A percentile compares a stretch with the other conserved stretches of the same genome.
Conservation (phyloP, 73 alveolate genomes). For the Durusdinium trenchii region DNA sequence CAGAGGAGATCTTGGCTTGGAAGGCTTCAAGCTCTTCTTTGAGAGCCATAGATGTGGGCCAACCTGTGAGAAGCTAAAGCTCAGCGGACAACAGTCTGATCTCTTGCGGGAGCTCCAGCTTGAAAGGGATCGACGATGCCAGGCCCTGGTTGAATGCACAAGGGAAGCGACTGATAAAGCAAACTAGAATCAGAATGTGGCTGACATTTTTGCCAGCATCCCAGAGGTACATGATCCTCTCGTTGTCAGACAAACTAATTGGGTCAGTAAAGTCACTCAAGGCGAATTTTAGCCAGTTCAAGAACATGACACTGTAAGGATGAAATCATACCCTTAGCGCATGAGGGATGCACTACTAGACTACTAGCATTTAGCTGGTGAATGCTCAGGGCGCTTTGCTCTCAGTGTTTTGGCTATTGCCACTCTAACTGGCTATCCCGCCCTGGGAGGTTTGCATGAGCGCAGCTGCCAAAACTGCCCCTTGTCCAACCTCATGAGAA, state of each 20-base stretch:
- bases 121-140: constrained; percentile 76
- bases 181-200: not conserved
- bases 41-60: constrained; percentile 54
- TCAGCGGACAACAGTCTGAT: not conserved
- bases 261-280: too few species aligned
- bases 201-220: too few species aligned
- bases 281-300: too few species aligned
- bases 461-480: constrained; percentile 55
- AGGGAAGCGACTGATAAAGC: not conserved
- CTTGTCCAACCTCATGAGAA: not conserved
- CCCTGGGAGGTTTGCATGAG: constrained; percentile 13
- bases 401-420: not conserved
- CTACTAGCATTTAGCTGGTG: not conserved
- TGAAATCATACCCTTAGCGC: not conserved
- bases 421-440: not conserved
- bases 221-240: too few species aligned
- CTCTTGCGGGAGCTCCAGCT: not conserved
- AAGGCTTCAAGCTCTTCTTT: constrained; percentile 30
- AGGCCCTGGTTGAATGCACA: not conserved
- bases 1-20: constrained; percentile 55
- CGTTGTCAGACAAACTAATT: too few species aligned
- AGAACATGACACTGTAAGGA: not conserved
- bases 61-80: constrained; percentile 33
- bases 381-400: not conserved
- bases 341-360: not conserved